A percentile compares a stretch with the other conserved stretches of the same genome.
Conservation (phyloP, 108 stramenopile species). For the Cyclostephanos tholiformis region DNA sequence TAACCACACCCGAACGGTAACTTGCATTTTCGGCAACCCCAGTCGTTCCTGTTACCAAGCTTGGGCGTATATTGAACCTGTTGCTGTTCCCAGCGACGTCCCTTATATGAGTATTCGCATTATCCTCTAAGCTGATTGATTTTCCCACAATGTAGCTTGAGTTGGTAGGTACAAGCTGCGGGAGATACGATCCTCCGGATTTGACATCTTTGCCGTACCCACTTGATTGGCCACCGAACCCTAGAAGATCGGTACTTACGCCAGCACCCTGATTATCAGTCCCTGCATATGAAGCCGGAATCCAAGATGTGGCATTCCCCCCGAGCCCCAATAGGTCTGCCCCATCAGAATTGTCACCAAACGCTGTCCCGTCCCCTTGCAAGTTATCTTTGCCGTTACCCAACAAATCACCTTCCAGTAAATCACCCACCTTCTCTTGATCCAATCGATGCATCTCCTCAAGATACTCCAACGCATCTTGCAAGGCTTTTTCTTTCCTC, state of each 20-base stretch:
- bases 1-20: constrained; percentile 9
- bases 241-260: constrained; percentile 22
- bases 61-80: constrained; percentile 17
- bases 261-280: background rate
- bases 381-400: background rate
- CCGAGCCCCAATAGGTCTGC: constrained; percentile 34
- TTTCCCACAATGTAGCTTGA: background rate
- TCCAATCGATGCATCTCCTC: constrained; percentile 46
- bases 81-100: background rate
- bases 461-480: constrained; percentile 48
- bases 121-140: background rate
- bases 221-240: constrained; percentile 18
- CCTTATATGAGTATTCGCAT: background rate
- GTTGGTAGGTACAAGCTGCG: constrained; percentile 2
- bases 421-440: constrained; percentile 29
- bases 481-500: constrained; percentile 38
- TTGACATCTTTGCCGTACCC: background rate
- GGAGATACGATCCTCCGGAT: background rate
- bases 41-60: constrained; percentile 36
- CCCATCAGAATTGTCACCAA: background rate
- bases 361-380: background rate
- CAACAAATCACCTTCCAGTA: constrained; percentile 24
- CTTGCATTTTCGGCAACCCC: constrained; percentile 2
- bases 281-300: background rate
- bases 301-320: background rate